Conservation (phyloP, 2,329 filamentous ascomycete species). For the Penicillium sp. region DNA sequence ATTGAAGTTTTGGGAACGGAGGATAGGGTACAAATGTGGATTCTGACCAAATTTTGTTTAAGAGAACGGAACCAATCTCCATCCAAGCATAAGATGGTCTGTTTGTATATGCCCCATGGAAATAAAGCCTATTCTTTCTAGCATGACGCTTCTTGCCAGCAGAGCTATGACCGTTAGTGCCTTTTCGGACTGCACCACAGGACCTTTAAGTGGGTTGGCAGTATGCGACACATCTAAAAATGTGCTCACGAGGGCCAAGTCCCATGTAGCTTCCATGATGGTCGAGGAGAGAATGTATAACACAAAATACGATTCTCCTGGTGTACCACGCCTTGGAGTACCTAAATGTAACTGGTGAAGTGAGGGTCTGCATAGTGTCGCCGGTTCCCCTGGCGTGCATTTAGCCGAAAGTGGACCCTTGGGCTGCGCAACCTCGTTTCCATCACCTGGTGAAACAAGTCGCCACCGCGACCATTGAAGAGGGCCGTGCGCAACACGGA, state of each 20-base stretch:
- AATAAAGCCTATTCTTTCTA: neutral
- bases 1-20: neutral
- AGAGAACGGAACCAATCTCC: neutral
- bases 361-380: neutral
- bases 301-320: neutral
- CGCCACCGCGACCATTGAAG: conserved; percentile 47
- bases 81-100: neutral
- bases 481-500: conserved; percentile 61
- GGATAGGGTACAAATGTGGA: neutral
- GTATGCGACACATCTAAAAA: neutral
- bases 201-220: neutral
- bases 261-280: neutral
- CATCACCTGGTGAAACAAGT: neutral
- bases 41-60: neutral
- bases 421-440: neutral
- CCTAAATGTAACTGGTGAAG: neutral
- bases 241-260: neutral
- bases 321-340: neutral
- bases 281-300: neutral
- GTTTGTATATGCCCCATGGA: neutral
- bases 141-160: neutral
- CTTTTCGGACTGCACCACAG: neutral
- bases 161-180: neutral
- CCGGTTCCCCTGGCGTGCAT: neutral
- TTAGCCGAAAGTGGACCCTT: neutral